Conservation (phyloP, 805 yeast genomes). For the Candida takata region DNA sequence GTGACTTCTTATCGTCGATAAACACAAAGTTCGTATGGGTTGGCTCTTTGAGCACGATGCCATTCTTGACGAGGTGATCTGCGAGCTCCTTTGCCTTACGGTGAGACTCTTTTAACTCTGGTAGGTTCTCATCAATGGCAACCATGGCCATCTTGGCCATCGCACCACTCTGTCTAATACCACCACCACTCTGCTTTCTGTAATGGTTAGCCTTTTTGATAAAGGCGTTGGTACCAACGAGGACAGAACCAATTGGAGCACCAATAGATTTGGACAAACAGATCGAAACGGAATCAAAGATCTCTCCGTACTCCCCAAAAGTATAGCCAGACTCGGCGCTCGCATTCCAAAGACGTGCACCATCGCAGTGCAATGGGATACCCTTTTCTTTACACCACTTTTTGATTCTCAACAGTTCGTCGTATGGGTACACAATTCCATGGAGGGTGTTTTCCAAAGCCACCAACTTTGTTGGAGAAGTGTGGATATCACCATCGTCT, state of each 20-base stretch:
- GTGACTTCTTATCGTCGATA: conserved; percentile 41
- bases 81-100: conserved; percentile 45
- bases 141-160: conserved; percentile 70
- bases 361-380: conserved; percentile 75
- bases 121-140: conserved; percentile 65
- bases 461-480: conserved; percentile 80
- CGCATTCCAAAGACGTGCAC: conserved; percentile 95
- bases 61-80: conserved; percentile 41
- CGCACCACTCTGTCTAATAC: conserved; percentile 82
- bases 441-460: conserved; percentile 85
- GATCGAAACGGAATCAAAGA: conserved; percentile 80
- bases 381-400: conserved; percentile 57
- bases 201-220: conserved; percentile 74
- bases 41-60: conserved; percentile 58
- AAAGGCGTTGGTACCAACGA: conserved; percentile 58
- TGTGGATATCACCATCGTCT: conserved; percentile 78
- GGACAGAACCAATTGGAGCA: conserved; percentile 88
- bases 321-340: conserved; percentile 50
- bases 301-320: conserved; percentile 59
- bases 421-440: conserved; percentile 75
- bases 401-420: conserved; percentile 66
- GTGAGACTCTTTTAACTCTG: conserved; percentile 42
- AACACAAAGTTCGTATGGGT: conserved; percentile 82
- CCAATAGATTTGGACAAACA: conserved; percentile 88
- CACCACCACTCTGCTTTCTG: conserved; percentile 92